These are phyloP conservation scores for Lactarius sanguifluus DNA, from an alignment of 768 basidiomycete species.

Conservation along the genomic window DNA sequence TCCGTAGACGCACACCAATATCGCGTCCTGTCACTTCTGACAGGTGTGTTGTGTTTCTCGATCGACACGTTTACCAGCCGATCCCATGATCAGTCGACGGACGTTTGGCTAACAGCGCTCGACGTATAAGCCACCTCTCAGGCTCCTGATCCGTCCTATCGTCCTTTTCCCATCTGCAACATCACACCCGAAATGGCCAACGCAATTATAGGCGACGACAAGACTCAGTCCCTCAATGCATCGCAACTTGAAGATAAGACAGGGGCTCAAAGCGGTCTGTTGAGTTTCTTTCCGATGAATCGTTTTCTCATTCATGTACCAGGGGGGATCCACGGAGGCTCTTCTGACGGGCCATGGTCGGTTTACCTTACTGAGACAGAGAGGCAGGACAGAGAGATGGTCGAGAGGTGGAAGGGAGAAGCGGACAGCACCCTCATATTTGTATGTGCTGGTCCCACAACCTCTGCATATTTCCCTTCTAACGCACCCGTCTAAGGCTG, in stretches of 20 bases:
- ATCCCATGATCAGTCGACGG: no score
- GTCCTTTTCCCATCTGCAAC: background rate
- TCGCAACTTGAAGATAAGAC: background rate
- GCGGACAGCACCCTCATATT: no score
- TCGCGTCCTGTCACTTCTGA: background rate
- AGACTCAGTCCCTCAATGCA: background rate
- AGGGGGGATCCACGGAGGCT: conserved; percentile 1
- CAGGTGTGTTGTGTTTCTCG: background rate
- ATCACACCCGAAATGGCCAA: background rate
- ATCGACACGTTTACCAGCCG: background rate
- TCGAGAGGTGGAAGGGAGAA: no score
- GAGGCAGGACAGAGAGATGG: no score
- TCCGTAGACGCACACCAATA: background rate
- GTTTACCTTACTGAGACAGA: no score
- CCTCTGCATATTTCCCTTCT: background rate
- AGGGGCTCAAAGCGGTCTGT: background rate
- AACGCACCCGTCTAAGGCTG: conserved; percentile 7
- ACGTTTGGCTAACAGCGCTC: background rate
- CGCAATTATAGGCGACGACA: background rate
- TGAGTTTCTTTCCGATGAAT: background rate
- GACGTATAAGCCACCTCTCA: background rate
- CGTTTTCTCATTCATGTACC: background rate
- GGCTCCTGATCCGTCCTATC: background rate
- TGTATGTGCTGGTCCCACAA: no score
- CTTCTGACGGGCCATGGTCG: background rate